Evolutionary conservation across 202 grass and related monocot species (phyloP).

Genomic region (Musa balbisiana): DNA sequence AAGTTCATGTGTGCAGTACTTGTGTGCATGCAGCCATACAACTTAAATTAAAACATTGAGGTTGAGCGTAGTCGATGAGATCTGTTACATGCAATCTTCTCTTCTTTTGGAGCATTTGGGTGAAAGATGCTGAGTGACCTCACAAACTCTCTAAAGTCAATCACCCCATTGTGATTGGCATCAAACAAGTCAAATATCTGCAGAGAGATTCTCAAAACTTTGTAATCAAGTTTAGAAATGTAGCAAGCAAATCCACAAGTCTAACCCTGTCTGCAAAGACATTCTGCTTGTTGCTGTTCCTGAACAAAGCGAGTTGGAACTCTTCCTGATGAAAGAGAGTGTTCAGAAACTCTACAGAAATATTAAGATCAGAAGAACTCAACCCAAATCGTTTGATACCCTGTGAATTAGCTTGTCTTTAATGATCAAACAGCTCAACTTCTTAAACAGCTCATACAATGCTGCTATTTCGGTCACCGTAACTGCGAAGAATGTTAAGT

Average conservation of each 20-base stretch:
- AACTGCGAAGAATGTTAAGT: constrained; percentile 28
- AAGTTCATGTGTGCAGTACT: no score
- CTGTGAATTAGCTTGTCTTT: constrained; percentile 86
- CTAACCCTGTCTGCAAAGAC: constrained; percentile 69
- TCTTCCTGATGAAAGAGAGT: constrained; percentile 49
- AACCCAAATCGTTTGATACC: constrained; percentile 21
- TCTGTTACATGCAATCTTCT: constrained; percentile 55
- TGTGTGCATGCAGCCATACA: neutral
- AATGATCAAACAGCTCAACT: constrained; percentile 68
- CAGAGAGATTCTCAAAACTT: neutral
- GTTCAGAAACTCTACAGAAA: neutral
- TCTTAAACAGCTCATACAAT: constrained; percentile 60
- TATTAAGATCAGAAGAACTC: neutral
- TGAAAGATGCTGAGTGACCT: constrained; percentile 81
- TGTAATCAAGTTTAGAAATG: neutral
- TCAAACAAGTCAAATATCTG: constrained; percentile 77
- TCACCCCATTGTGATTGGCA: constrained; percentile 48
- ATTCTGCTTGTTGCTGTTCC: constrained; percentile 54
- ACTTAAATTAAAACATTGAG: neutral
- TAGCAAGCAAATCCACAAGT: no score
- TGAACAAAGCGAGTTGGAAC: constrained; percentile 65
- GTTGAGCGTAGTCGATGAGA: neutral
- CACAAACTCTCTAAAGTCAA: constrained; percentile 91
- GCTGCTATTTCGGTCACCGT: constrained; percentile 62
- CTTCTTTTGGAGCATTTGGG: constrained; percentile 32